Percentiles rank a stretch among this genome's conserved stretches.
Evolutionary conservation across 1,284 basidiomycete species (phyloP).

Genomic region (Ganoderma meredithae): DNA sequence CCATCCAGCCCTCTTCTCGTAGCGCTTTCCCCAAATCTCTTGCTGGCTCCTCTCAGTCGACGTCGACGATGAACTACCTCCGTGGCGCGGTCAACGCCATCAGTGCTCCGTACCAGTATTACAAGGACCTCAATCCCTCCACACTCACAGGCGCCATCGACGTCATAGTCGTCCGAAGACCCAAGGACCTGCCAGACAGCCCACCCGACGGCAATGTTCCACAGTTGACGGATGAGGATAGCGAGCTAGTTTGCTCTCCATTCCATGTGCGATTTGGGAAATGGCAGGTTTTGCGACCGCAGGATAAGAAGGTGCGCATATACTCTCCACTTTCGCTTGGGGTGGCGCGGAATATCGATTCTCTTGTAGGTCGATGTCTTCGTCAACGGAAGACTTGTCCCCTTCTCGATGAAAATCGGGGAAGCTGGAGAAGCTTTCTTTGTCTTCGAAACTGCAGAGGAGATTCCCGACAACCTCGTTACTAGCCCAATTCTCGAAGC

Average conservation of each 20-base stretch:
- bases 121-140: slow-evolving; percentile 89
- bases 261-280: slow-evolving; percentile 99
- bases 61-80: slow-evolving; percentile 74
- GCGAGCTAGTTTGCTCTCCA: slow-evolving; percentile 89
- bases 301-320: slow-evolving; percentile 86
- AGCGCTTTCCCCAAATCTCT: slow-evolving; percentile 10
- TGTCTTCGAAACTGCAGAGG: slow-evolving; percentile 95
- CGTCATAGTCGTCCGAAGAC: slow-evolving; percentile 90
- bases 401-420: slow-evolving; percentile 98
- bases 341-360: neutral
- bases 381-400: slow-evolving; percentile 83
- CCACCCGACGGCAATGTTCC: slow-evolving; percentile 18
- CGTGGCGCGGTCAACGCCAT: slow-evolving; percentile 84
- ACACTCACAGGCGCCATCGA: slow-evolving; percentile 97
- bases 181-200: slow-evolving; percentile 39
- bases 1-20: slow-evolving; percentile 26
- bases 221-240: slow-evolving; percentile 58
- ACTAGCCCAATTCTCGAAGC: slow-evolving; percentile 90
- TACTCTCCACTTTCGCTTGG: neutral
- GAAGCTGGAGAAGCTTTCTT: slow-evolving; percentile 99
- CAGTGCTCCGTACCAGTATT: slow-evolving; percentile 84
- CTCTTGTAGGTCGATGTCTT: slow-evolving; percentile 77
- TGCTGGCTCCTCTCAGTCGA: slow-evolving; percentile 16
- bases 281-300: slow-evolving; percentile 93
- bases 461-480: slow-evolving; percentile 92